Conservation (phyloP, 163 green algal species). For the Chlorella variabilis region DNA sequence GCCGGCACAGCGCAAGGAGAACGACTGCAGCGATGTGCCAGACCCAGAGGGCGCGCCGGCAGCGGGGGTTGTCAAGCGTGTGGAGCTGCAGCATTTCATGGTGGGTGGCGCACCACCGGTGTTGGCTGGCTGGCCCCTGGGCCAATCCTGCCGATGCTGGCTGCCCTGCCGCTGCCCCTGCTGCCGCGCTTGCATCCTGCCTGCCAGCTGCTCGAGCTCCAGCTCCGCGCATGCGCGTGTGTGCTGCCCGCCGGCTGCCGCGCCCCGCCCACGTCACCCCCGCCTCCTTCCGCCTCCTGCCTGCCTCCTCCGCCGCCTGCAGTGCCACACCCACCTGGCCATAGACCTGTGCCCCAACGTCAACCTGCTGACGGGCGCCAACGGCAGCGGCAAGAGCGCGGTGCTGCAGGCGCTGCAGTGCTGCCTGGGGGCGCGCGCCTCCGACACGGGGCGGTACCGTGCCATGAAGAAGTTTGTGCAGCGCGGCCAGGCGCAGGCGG, state of each 20-base stretch:
- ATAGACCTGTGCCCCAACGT: constrained; percentile 65
- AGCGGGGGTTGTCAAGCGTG: not conserved
- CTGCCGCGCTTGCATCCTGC: not conserved
- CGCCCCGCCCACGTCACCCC: too few relatives aligned
- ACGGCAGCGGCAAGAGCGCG: constrained; percentile 91
- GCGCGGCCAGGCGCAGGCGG: not conserved
- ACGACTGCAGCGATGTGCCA: not conserved
- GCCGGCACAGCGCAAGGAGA: too few relatives aligned
- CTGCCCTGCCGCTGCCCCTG: not conserved
- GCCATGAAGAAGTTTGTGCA: constrained; percentile 5
- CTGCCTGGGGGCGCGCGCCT: constrained; percentile 74
- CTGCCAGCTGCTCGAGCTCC: not conserved
- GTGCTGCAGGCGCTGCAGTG: constrained; percentile 87
- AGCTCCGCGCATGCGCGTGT: too few relatives aligned
- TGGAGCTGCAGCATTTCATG: constrained; percentile 22
- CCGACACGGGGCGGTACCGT: constrained; percentile 63
- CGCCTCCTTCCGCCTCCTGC: too few relatives aligned
- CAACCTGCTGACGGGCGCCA: constrained; percentile 87
- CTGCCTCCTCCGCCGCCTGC: too few relatives aligned
- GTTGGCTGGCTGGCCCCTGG: not conserved
- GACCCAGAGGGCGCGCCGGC: not conserved
- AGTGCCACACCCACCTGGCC: constrained; percentile 47
- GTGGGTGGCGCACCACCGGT: not conserved
- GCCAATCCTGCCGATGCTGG: too few relatives aligned
- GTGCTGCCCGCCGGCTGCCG: too few relatives aligned